These are phyloP conservation scores for Populus nigra DNA, from an alignment of 345 rosid species.

Conservation along the genomic window DNA sequence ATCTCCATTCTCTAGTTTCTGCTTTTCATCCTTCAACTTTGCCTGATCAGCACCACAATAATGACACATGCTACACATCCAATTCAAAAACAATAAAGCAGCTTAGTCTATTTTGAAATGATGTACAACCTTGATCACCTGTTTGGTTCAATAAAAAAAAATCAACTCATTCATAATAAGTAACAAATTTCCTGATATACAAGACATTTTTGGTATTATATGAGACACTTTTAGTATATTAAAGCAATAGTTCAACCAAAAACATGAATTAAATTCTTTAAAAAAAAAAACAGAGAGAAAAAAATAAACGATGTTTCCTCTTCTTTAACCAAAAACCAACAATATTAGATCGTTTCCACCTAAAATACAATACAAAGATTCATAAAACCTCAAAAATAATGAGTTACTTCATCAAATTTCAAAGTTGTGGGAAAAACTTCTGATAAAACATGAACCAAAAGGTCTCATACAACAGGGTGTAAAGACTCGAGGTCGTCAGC, in stretches of 20 bases:
- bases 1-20: conserved; percentile 29
- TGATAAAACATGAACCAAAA: neutral
- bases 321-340: neutral
- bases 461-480: neutral
- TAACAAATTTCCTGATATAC: neutral
- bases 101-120: neutral
- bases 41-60: conserved; percentile 41
- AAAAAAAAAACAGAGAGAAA: neutral
- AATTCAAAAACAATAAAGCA: neutral
- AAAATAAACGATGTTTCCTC: neutral
- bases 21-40: conserved; percentile 27
- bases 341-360: neutral
- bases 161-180: neutral
- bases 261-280: neutral
- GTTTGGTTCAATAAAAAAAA: conserved; percentile 4
- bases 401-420: neutral
- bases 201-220: neutral
- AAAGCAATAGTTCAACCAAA: neutral
- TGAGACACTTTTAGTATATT: neutral
- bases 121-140: conserved; percentile 1
- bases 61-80: conserved; percentile 29
- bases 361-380: neutral
- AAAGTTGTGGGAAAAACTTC: neutral
- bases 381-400: neutral
- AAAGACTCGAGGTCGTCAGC: neutral